phyloP scores from a whole-genome alignment of 345 rosid genomes.

The Geranium brycei region DNA sequence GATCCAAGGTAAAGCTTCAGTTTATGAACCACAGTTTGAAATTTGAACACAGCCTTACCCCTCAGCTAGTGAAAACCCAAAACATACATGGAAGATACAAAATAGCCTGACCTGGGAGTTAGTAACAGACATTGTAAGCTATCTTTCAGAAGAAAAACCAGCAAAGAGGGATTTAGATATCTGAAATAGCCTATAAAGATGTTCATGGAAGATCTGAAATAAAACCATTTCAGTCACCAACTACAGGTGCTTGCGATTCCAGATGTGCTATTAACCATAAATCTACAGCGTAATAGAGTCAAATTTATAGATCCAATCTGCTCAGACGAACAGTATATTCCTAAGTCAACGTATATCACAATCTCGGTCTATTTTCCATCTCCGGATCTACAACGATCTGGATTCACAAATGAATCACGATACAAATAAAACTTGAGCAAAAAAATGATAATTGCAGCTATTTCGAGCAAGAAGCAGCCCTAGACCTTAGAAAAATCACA shows the following conservation, averaged over 20 bases:
- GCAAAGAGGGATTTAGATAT: no score
- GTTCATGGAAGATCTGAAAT: no score
- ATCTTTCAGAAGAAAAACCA: no score
- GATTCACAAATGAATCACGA: neutral
- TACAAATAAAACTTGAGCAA: no score
- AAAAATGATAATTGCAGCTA: no score
- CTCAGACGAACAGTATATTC: neutral
- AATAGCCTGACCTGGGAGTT: neutral
- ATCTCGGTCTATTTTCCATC: neutral
- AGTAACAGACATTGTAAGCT: no score
- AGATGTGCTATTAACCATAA: neutral
- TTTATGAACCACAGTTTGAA: neutral
- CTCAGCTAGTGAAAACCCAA: no score
- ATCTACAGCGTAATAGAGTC: neutral
- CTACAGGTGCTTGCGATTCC: no score
- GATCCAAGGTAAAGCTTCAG: neutral
- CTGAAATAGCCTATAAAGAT: no score
- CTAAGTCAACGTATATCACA: neutral
- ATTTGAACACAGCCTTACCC: no score
- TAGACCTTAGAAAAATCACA: neutral
- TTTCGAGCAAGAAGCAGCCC: neutral
- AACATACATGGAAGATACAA: neutral
- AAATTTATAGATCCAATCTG: neutral
- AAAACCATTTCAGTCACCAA: no score
- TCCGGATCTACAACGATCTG: neutral